Evolutionary conservation across 352 stramenopile genomes (phyloP), one percentile per base, ranked within the genome.

Genomic region (Globisporangium megalacanthum): DNA sequence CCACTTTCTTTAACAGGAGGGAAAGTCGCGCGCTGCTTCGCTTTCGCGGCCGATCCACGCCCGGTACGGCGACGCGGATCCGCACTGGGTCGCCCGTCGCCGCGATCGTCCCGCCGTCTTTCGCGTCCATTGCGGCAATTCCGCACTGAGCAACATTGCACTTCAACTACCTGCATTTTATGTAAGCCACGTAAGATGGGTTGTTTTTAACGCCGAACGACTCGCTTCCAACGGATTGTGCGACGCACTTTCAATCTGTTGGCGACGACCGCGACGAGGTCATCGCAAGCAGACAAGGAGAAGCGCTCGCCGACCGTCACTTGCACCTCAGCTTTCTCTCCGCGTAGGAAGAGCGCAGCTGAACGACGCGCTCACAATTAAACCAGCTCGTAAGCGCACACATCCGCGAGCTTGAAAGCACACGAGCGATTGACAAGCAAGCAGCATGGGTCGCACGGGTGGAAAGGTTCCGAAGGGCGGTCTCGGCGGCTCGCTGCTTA

Each of bases 401-500:
- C 25, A 29, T 29, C 25, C 25, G 25, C 25, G 25, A 15, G 17
- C 9, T 10, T 9, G 10, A 45, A 7, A 4, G 7, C 55, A 41
- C 61, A 60, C 4, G 0, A 49, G n/a, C 42, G 6, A 13, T 14
- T 22, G 44, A 49, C 25, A 4, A 69, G 46, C 25, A 29, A 29
- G 25, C 25, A 29, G 25, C 7, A 92, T 92, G 83, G 83, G 83
- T 58, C 83, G 83, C 45, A 89, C 77, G 20, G 81, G 85, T 19
- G 68, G 73, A 13, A 92, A 91, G 68, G 60, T 88, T 9, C 73
- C 87, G 64, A 92, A 88, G 58, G 74, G 79, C 46, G 77, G 69
- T 13, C 73, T 95, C 37, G 85, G 85, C 52, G 81, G 87, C 55
- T 77, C 85, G 57, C 70, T 95, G 46, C 58, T 92, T 54, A 77